phyloP scores from a whole-genome alignment of 106 monocot genomes.

The Allium fistulosum region DNA sequence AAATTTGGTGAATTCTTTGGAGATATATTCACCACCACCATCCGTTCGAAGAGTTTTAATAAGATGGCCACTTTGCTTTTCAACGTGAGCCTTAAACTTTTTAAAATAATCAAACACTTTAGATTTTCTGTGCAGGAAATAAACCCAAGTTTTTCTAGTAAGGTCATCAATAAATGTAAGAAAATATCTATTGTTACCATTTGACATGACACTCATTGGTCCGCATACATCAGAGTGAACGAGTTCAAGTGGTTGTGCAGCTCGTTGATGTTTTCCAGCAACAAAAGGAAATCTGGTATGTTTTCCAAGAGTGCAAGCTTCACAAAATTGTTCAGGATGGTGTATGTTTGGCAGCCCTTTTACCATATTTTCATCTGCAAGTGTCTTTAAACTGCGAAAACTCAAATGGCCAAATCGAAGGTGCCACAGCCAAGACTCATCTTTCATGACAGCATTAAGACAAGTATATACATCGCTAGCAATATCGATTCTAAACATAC shows the following conservation, averaged over 20 bases:
- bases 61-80: neutral
- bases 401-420: neutral
- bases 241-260: neutral
- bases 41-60: neutral
- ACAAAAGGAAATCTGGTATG: neutral
- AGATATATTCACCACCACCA: neutral
- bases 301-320: conserved; percentile 3
- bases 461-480: neutral
- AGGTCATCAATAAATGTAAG: conserved; percentile 1
- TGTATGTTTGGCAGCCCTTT: neutral
- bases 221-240: neutral
- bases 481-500: neutral
- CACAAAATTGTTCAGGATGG: neutral
- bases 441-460: neutral
- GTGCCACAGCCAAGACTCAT: neutral
- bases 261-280: neutral
- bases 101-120: neutral
- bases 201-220: neutral
- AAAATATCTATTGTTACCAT: neutral
- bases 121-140: neutral
- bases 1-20: neutral
- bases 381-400: neutral
- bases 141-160: neutral
- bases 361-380: neutral
- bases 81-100: neutral